phyloP scores from a whole-genome alignment of 1,284 basidiomycete genomes.

The Nidula niveotomentosa region DNA sequence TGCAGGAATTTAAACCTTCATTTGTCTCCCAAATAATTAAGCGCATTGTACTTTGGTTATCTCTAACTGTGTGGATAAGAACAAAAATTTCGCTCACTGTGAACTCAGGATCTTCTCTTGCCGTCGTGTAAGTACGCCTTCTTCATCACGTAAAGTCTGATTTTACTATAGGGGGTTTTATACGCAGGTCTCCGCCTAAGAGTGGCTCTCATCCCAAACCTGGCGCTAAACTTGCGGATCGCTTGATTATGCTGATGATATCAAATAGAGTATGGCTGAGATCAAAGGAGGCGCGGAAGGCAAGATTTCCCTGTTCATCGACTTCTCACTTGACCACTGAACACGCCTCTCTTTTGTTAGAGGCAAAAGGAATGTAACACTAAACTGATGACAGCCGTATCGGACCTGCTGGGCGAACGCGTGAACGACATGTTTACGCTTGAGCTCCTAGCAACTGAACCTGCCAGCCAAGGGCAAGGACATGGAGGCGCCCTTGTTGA shows the following conservation, averaged over 20 bases:
- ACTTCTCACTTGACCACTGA: no score
- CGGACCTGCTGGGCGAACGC: constrained; percentile 13
- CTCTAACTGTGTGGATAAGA: constrained; percentile 1
- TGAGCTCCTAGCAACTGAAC: constrained; percentile 16
- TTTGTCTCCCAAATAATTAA: no score
- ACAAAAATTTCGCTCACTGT: not conserved
- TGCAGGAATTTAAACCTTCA: no score
- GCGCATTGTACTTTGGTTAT: not conserved
- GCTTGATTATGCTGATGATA: no score
- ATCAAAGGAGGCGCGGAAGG: no score
- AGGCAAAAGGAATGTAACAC: constrained; percentile 13
- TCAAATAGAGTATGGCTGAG: no score
- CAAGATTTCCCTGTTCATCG: no score
- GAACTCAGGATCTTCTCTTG: not conserved
- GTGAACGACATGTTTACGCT: constrained; percentile 17
- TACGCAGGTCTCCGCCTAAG: no score
- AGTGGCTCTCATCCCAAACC: no score
- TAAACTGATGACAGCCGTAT: constrained; percentile 12
- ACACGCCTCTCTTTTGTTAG: constrained; percentile 1
- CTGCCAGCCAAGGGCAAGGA: constrained; percentile 16
- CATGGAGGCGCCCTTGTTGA: constrained; percentile 20
- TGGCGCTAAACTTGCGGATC: no score
- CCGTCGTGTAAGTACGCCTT: not conserved
- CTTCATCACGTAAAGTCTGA: not conserved
- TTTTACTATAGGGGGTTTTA: no score